phyloP scores from a whole-genome alignment of 2,329 filamentous ascomycete species.

The Claviceps capensis region DNA sequence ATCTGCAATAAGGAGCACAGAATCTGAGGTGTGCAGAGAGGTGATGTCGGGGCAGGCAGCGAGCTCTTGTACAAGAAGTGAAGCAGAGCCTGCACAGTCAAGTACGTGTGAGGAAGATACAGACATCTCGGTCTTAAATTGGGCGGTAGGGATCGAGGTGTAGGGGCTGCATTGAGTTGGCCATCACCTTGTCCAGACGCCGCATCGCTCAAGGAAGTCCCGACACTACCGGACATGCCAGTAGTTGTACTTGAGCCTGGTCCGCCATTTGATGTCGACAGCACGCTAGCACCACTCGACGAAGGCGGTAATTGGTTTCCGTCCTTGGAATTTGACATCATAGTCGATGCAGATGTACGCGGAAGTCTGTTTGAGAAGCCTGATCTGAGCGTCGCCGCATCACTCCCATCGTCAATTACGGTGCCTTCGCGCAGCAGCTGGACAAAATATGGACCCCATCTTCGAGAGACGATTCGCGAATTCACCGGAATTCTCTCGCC shows the following conservation, averaged over 20 bases:
- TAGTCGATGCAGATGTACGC: constrained; percentile 73
- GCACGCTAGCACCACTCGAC: constrained; percentile 29
- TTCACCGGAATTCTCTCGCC: constrained; percentile 90
- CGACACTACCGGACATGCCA: constrained; percentile 18
- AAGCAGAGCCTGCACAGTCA: constrained; percentile 79
- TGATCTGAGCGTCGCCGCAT: constrained; percentile 62
- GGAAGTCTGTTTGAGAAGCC: constrained; percentile 41
- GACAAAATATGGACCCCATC: constrained; percentile 95
- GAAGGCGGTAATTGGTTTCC: constrained; percentile 26
- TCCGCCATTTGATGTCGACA: constrained; percentile 19
- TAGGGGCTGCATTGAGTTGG: constrained; percentile 39
- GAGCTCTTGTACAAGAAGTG: constrained; percentile 91
- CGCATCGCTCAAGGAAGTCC: constrained; percentile 21
- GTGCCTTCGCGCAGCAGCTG: constrained; percentile 76
- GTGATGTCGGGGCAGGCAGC: constrained; percentile 60
- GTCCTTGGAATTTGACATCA: constrained; percentile 53
- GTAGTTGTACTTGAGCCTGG: not conserved
- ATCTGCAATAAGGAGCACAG: constrained; percentile 91
- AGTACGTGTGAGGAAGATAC: constrained; percentile 82
- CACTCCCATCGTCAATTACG: constrained; percentile 55
- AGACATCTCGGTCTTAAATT: constrained; percentile 66
- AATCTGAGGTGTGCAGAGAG: constrained; percentile 84
- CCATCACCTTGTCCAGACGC: constrained; percentile 26
- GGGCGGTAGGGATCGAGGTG: constrained; percentile 42
- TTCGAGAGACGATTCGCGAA: constrained; percentile 69